phyloP scores from a whole-genome alignment of 148 eudicot genomes.

The Fagopyrum tataricum region DNA sequence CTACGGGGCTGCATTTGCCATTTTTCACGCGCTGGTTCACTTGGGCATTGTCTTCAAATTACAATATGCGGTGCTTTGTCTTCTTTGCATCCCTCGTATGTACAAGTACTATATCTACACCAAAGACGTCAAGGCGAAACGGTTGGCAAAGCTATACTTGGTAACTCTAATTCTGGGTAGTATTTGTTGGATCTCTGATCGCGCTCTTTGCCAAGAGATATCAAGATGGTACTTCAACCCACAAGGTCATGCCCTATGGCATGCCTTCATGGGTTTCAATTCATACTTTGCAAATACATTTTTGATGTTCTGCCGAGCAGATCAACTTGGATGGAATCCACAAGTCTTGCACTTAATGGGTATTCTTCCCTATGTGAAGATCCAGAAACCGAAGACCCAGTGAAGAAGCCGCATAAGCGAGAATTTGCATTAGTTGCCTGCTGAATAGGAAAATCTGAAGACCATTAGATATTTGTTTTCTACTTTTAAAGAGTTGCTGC shows the following conservation, averaged over 20 bases:
- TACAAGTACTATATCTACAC: slow-evolving; percentile 86
- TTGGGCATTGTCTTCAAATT: slow-evolving; percentile 52
- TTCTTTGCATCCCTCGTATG: slow-evolving; percentile 92
- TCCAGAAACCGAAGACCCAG: slow-evolving; percentile 65
- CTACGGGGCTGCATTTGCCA: slow-evolving; percentile 72
- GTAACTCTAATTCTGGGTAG: slow-evolving; percentile 46
- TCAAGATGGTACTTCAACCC: slow-evolving; percentile 66
- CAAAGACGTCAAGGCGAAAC: slow-evolving; percentile 50
- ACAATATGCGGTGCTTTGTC: slow-evolving; percentile 73
- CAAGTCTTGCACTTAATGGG: slow-evolving; percentile 50
- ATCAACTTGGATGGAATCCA: slow-evolving; percentile 77
- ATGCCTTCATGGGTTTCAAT: slow-evolving; percentile 75
- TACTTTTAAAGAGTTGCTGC: slow-evolving; percentile 13
- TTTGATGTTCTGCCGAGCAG: slow-evolving; percentile 93
- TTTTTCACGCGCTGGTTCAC: slow-evolving; percentile 61
- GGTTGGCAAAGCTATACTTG: slow-evolving; percentile 62
- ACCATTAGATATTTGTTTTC: slow-evolving; percentile 7
- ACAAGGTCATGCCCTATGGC: slow-evolving; percentile 95
- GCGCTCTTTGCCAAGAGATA: slow-evolving; percentile 49
- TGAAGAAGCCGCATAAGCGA: slow-evolving; percentile 23
- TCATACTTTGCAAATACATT: slow-evolving; percentile 84
- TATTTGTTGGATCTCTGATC: slow-evolving; percentile 75
- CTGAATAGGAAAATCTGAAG: slow-evolving; percentile 13
- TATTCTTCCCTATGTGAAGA: slow-evolving; percentile 74
- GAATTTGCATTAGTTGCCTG: not conserved